Evolutionary conservation across 2,329 filamentous ascomycete species (phyloP), one percentile per base, ranked within the genome.

Genomic region (Ascochyta fabae): DNA sequence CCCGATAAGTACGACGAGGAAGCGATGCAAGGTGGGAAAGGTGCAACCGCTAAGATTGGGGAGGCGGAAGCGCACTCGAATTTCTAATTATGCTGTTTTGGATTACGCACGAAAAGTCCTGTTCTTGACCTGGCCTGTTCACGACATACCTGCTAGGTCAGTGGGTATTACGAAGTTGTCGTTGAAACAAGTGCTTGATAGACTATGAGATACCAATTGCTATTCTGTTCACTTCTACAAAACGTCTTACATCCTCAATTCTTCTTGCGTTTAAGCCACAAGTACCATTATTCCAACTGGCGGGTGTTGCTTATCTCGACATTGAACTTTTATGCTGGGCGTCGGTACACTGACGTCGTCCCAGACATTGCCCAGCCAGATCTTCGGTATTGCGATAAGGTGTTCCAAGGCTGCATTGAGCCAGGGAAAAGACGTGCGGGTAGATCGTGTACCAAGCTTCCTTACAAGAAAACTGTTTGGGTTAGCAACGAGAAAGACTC

Each of bases 1-100:
- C 43, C 45, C 8, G 65, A 69, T 6, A 55, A 57, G n/a, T 70
- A 69, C 27, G 67, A 71, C 23, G 67, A 70, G 42, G 69, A 72
- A 39, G 52, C 60, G 9, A 60, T 68, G 63, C 55, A 62, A n/a
- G 67, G 59, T 0, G 61, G 62, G 0, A 68, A 69, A 34, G 50
- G 49, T 1, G 36, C 42, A 3, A 24, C 35, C 12, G 46, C 31
- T 3, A 33, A 53, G n/a, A 47, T 57, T 27, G 59, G 42, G 10
- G 56, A 63, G n/a, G 55, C 58, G 3, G 22, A 31, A 5, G 34
- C 27, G 10, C 29, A 50, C 19, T 6, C 6, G 2, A 41, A 8
- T 0, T 38, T 46, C 10, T 55, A 15, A 48, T 19, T 5, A 3
- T 10, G n/a, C 22, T n/a, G n/a, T 33, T 31, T 19, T 12, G 16